These are phyloP conservation scores for Neonectria neomacrospora DNA, from an alignment of 2,329 filamentous ascomycete genomes.

Conservation along the genomic window DNA sequence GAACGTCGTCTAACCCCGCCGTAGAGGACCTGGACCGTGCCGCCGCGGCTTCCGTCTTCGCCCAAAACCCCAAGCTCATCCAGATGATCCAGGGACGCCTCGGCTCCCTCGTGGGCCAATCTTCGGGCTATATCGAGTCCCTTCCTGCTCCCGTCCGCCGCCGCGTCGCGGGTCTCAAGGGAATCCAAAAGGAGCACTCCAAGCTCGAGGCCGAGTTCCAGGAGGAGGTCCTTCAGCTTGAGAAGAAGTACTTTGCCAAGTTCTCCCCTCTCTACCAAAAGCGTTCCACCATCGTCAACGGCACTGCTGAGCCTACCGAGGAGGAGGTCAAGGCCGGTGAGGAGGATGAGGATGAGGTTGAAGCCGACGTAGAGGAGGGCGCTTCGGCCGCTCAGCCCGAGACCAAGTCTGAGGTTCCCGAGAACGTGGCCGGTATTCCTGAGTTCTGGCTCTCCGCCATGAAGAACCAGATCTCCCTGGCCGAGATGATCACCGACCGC, in stretches of 20 bases:
- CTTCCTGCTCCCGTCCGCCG: conserved; percentile 89
- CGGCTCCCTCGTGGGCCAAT: conserved; percentile 89
- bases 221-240: conserved; percentile 95
- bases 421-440: conserved; percentile 81
- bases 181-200: conserved; percentile 97
- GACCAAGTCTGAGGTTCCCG: conserved; percentile 66
- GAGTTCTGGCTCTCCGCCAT: conserved; percentile 99
- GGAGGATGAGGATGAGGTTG: conserved; percentile 77
- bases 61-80: conserved; percentile 92
- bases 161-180: conserved; percentile 94
- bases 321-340: conserved; percentile 89
- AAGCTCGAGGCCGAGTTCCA: conserved; percentile 99
- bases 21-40: conserved; percentile 90
- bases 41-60: conserved; percentile 90
- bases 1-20: conserved; percentile 33
- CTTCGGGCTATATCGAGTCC: conserved; percentile 97
- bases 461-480: conserved; percentile 98
- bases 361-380: conserved; percentile 75
- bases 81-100: conserved; percentile 99
- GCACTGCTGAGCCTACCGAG: conserved; percentile 83
- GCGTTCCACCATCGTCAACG: conserved; percentile 93
- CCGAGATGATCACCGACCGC: conserved; percentile 98
- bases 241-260: conserved; percentile 99
- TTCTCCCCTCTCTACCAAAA: conserved; percentile 98
- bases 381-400: conserved; percentile 66